Evolutionary conservation across 2,329 filamentous ascomycete genomes (phyloP).

Genomic region (Colletotrichum lindemuthianum): DNA sequence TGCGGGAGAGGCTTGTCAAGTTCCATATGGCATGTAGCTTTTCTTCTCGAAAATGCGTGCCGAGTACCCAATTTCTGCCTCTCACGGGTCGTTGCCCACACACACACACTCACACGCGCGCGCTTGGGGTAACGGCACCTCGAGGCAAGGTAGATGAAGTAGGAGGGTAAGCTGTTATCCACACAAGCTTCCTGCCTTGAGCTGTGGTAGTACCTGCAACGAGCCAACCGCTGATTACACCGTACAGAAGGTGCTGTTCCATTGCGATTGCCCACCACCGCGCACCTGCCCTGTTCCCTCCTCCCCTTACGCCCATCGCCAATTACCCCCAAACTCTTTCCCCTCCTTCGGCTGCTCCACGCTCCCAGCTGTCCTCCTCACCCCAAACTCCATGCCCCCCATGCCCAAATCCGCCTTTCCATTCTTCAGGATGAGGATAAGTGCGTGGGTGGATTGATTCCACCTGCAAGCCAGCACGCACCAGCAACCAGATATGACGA

Average conservation of each 20-base stretch:
- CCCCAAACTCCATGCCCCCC: conserved; percentile 8
- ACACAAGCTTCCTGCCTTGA: too few species aligned
- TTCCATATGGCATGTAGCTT: background rate
- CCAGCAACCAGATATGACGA: conserved; percentile 32
- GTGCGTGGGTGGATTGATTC: conserved; percentile 33
- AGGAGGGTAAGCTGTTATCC: too few species aligned
- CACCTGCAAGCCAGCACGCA: conserved; percentile 34
- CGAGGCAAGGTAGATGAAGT: too few species aligned
- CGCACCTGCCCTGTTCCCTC: conserved; percentile 11
- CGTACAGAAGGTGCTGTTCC: too few species aligned
- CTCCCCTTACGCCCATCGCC: conserved; percentile 12
- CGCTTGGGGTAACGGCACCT: too few species aligned
- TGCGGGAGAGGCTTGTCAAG: conserved; percentile 8
- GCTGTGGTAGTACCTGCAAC: too few species aligned
- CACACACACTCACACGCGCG: too few species aligned
- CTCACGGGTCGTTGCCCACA: too few species aligned
- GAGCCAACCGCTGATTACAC: too few species aligned
- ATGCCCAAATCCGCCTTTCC: conserved; percentile 24
- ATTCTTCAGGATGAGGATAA: conserved; percentile 29
- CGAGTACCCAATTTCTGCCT: too few species aligned
- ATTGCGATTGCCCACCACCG: too few species aligned
- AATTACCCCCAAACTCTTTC: conserved; percentile 5
- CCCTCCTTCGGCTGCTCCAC: background rate
- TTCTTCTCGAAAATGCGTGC: too few species aligned
- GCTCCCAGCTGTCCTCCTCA: conserved; percentile 1